These are phyloP conservation scores for Dovyalis caffra DNA, from an alignment of 345 rosid genomes.

Conservation along the genomic window DNA sequence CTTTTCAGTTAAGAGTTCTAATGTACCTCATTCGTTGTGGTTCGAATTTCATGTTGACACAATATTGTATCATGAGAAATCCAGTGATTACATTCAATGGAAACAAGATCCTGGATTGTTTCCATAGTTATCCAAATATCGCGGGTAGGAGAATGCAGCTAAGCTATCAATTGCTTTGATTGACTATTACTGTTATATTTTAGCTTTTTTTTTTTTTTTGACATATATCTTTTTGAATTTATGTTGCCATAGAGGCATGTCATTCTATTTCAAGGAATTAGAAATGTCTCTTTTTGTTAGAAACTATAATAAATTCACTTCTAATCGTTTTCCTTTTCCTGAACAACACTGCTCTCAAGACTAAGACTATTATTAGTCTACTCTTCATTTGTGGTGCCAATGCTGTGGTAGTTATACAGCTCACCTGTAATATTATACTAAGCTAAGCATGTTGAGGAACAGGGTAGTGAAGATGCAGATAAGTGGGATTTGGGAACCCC, in stretches of 20 bases:
- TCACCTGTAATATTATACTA: not conserved
- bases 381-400: not conserved
- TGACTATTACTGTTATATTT: not conserved
- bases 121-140: not conserved
- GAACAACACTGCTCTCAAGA: not conserved
- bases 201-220: too few species aligned
- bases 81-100: not conserved
- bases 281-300: too few species aligned
- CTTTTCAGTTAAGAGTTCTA: too few species aligned
- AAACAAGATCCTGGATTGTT: not conserved
- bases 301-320: not conserved
- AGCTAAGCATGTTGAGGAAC: not conserved
- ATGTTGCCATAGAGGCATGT: not conserved
- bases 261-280: too few species aligned
- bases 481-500: not conserved
- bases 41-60: not conserved
- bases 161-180: not conserved
- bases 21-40: not conserved
- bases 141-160: not conserved
- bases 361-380: too few species aligned
- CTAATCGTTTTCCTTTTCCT: not conserved
- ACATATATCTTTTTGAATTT: not conserved
- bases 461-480: not conserved
- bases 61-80: not conserved
- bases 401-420: not conserved